Evolutionary conservation across 2,329 filamentous ascomycete species (phyloP), one percentile per base, ranked within the genome.

Genomic region (Fusarium caatingaense): DNA sequence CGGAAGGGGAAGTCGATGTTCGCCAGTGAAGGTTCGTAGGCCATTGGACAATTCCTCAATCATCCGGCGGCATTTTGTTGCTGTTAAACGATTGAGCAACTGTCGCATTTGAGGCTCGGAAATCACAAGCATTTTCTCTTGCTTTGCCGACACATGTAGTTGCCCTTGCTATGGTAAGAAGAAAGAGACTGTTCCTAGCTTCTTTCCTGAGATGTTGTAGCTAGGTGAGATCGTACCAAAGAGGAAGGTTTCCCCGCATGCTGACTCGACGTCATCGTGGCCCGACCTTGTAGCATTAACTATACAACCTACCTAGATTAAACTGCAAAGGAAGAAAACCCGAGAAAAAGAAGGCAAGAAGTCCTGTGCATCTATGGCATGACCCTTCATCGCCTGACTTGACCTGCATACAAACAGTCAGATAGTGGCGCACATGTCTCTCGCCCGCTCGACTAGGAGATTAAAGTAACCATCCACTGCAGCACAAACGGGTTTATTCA

Each of bases 101-200:
- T 44, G 41, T 18, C 16, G 41, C 9, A 44, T 7, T 4, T 44
- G 21, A 23, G 4, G 4, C 20, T 23, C 9, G 16, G 41, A 44
- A 16, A 44, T 7, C 0, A 8, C 16, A 3, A 44, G 41, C 41
- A 44, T 44, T 7, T 11, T 37, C 3, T 9, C 3, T 34, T 6
- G 32, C 10, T 12, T 4, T n/a, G 34, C 6, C 7, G 10, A n/a
- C 10, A 10, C 3, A 2, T 4, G 18, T n/a, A 4, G 21, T 8
- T 23, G 4, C 2, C 15, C 5, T 25, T 44, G 6, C 5, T 7
- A 37, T 37, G 34, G 1, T 12, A n/a, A 12, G 10, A 37, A 37
- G 6, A 12, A 37, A 37, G 18, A 3, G 6, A 12, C 3, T 37
- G 6, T 12, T n/a, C 18, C 34, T n/a, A 12, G 5, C 11, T 37